Evolutionary conservation across 2,329 filamentous ascomycete species (phyloP), one percentile per base, ranked within the genome.

Genomic region (Alternaria metachromatica): DNA sequence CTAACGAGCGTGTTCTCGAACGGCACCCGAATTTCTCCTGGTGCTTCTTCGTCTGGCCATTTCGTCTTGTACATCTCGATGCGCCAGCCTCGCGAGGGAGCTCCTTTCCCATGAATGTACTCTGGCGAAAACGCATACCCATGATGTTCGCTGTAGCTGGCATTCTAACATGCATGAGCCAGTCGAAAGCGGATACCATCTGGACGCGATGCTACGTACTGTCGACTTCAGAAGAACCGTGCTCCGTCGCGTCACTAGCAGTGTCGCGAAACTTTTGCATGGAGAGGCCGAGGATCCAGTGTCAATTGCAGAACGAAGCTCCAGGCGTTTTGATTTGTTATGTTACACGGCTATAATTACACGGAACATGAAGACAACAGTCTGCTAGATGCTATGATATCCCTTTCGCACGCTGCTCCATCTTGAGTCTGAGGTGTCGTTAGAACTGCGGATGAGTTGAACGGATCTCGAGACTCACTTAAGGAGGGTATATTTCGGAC

Each of bases 401-500:
- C 18, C 76, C 80, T 67, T 87, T 80, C 11, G 86, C 85, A 65
- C 89, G 85, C 80, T 97, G 94, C 84, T 91, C 90, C 84, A 97
- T 89, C 81, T 97, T 97, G 68, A 97, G 82, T 59, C 83, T 84
- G 66, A 41, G 15, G 12, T 5, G 10, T 30, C 15, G 65, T 77
- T 33, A 77, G 67, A 37, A 46, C 13, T 26, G 13, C 9, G 3
- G 13, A 9, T 23, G 2, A 15, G 2, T 18, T 37, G 43, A 15
- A 23, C 11, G 7, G 13, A 44, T 18, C 15, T 8, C 10, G 13
- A 13, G 25, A 46, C 60, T 15, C 71, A 84, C 78, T 88, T 88
- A 61, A 99, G 83, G 60, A 97, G 83, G 69, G 85, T 87, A 8
- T 92, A 88, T 78, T 95, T 95, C 0, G 96, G 96, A 77, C 96